Conservation (phyloP, 352 stramenopile genomes). For the Globisporangium cylindrosporum region DNA sequence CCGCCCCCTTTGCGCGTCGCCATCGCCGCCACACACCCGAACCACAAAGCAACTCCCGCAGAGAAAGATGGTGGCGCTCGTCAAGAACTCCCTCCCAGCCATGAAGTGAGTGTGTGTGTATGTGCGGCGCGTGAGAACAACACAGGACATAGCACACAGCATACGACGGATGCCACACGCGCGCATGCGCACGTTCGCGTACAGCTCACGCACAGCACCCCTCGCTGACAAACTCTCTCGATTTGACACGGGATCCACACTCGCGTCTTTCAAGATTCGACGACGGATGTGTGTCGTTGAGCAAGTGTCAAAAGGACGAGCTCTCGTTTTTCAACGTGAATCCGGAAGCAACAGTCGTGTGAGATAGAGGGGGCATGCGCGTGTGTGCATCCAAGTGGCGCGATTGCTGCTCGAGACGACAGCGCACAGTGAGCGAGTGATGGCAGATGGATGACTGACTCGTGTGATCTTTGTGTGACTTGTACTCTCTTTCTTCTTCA, state of each 20-base stretch:
- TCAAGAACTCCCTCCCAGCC: constrained; percentile 43
- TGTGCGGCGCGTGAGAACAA: neutral
- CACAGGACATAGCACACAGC: too few relatives aligned
- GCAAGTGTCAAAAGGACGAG: too few relatives aligned
- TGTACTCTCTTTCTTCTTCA: constrained; percentile 20
- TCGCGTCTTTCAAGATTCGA: too few relatives aligned
- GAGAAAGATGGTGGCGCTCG: constrained; percentile 53
- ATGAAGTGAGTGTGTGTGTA: constrained; percentile 42
- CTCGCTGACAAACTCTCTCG: neutral
- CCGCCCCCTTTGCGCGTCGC: constrained; percentile 8
- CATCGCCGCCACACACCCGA: constrained; percentile 13
- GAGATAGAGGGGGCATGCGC: neutral
- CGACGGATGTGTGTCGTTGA: too few relatives aligned
- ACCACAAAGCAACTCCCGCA: constrained; percentile 13
- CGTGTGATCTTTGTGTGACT: neutral
- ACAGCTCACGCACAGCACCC: too few relatives aligned
- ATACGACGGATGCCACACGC: too few relatives aligned
- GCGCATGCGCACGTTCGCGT: too few relatives aligned
- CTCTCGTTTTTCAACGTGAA: neutral
- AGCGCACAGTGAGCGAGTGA: neutral
- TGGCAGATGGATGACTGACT: neutral
- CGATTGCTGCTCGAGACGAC: neutral
- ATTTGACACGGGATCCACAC: neutral
- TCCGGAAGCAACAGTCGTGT: neutral
- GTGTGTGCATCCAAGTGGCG: neutral